These are phyloP conservation scores for Fibroporia radiculosa DNA, from an alignment of 768 basidiomycete species.

Conservation along the genomic window DNA sequence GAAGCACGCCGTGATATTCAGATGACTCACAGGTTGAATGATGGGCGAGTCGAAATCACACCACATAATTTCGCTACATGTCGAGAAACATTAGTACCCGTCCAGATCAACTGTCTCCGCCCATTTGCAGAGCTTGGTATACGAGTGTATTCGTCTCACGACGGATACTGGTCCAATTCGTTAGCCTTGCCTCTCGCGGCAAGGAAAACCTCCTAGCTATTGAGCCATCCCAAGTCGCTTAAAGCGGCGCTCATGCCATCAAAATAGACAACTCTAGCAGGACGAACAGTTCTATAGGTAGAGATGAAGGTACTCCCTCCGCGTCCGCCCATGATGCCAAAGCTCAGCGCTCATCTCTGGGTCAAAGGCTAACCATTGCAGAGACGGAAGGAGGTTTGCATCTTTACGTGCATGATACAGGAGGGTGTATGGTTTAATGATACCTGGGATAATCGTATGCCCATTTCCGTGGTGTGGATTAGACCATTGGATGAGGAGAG, in stretches of 20 bases:
- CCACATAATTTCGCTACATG: constrained; percentile 2
- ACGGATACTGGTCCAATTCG: neutral
- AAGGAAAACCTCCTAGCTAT: constrained; percentile 4
- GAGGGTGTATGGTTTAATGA: constrained; percentile 4
- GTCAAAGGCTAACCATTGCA: constrained; percentile 8
- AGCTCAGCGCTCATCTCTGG: constrained; percentile 10
- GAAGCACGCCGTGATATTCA: constrained; percentile 2
- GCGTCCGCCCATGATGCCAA: constrained; percentile 6
- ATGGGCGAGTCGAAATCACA: constrained; percentile 1
- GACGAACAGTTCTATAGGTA: constrained; percentile 2
- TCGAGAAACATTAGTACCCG: neutral
- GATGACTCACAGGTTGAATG: neutral
- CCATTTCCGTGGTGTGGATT: constrained; percentile 6
- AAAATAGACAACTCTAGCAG: constrained; percentile 4
- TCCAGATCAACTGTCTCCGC: neutral
- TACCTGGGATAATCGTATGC: constrained; percentile 3
- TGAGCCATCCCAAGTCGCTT: constrained; percentile 1
- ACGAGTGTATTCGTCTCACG: neutral
- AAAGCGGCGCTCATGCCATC: constrained; percentile 7
- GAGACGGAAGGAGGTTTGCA: neutral
- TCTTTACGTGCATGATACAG: constrained; percentile 7
- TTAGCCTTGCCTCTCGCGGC: neutral
- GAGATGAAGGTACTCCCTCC: constrained; percentile 2
- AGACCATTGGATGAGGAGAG: constrained; percentile 4
- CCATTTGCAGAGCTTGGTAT: neutral